A percentile compares a stretch with the other conserved stretches of the same genome.
Evolutionary conservation across 1,139 yeast genomes (phyloP).

Genomic region (Pichia sp.): DNA sequence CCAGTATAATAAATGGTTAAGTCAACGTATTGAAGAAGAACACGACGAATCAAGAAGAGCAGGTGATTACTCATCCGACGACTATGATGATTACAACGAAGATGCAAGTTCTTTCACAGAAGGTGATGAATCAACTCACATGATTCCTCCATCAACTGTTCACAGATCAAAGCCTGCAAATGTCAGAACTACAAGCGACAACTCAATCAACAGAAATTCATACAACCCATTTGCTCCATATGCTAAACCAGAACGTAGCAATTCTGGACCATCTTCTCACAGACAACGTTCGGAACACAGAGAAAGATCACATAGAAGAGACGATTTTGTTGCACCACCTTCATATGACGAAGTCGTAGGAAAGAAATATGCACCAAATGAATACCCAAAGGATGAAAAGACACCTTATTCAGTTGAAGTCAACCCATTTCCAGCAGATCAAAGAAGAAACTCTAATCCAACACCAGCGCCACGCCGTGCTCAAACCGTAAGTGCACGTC

Average conservation of each 20-base stretch:
- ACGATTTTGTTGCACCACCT: conserved; percentile 45
- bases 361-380: conserved; percentile 39
- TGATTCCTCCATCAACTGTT: conserved; percentile 6
- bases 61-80: conserved; percentile 6
- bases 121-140: conserved; percentile 22
- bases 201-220: conserved; percentile 15
- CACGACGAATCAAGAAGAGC: conserved; percentile 14
- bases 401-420: neutral
- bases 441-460: neutral
- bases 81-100: conserved; percentile 11
- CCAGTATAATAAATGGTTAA: conserved; percentile 31
- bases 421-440: conserved; percentile 29
- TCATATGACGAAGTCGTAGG: conserved; percentile 72
- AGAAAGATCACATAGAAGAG: conserved; percentile 3
- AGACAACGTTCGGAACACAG: conserved; percentile 9
- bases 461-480: conserved; percentile 18
- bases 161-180: conserved; percentile 6
- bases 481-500: conserved; percentile 14
- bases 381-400: conserved; percentile 53
- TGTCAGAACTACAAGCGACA: conserved; percentile 11
- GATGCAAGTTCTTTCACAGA: conserved; percentile 19
- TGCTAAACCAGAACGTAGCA: conserved; percentile 13
- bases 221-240: conserved; percentile 18
- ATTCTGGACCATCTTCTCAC: conserved; percentile 7
- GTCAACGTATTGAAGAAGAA: conserved; percentile 27